Percentiles rank a stretch among this genome's conserved stretches.
phyloP scores from a whole-genome alignment of 495 filamentous ascomycete species.

The Talaromyces liani region DNA sequence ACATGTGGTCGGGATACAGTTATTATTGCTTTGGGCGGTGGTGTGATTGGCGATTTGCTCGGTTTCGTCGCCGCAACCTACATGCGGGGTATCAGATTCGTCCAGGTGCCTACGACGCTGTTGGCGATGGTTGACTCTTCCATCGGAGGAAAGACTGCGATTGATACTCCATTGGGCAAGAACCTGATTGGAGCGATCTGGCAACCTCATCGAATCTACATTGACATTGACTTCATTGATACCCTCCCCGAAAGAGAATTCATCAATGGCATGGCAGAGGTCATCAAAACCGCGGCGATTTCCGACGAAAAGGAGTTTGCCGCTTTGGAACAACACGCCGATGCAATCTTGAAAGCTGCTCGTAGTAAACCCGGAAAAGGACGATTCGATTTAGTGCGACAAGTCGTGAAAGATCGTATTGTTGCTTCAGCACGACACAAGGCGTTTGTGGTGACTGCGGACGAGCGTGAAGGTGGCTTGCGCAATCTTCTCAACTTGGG shows the following conservation, averaged over 20 bases:
- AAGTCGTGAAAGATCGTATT: slow-evolving; percentile 78
- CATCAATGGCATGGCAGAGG: slow-evolving; percentile 98
- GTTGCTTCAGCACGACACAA: slow-evolving; percentile 85
- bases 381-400: slow-evolving; percentile 60
- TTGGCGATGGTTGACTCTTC: slow-evolving; percentile 98
- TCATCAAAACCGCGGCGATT: slow-evolving; percentile 96
- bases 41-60: slow-evolving; percentile 96
- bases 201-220: slow-evolving; percentile 89
- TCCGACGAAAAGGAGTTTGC: slow-evolving; percentile 87
- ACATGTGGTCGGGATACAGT: slow-evolving; percentile 90
- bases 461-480: slow-evolving; percentile 93
- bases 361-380: slow-evolving; percentile 45
- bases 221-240: slow-evolving; percentile 88
- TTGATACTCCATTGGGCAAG: slow-evolving; percentile 94
- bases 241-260: slow-evolving; percentile 88
- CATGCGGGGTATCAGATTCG: slow-evolving; percentile 93
- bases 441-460: slow-evolving; percentile 83
- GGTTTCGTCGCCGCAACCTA: slow-evolving; percentile 96
- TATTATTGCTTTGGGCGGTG: slow-evolving; percentile 91
- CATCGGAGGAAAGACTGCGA: slow-evolving; percentile 96
- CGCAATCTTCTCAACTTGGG: slow-evolving; percentile 96
- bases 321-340: slow-evolving; percentile 73
- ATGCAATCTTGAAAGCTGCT: slow-evolving; percentile 63
- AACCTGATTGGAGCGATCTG: slow-evolving; percentile 95
- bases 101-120: slow-evolving; percentile 92